These are phyloP conservation scores for Iris pallida DNA, from an alignment of 116 monocot genomes.

Conservation along the genomic window DNA sequence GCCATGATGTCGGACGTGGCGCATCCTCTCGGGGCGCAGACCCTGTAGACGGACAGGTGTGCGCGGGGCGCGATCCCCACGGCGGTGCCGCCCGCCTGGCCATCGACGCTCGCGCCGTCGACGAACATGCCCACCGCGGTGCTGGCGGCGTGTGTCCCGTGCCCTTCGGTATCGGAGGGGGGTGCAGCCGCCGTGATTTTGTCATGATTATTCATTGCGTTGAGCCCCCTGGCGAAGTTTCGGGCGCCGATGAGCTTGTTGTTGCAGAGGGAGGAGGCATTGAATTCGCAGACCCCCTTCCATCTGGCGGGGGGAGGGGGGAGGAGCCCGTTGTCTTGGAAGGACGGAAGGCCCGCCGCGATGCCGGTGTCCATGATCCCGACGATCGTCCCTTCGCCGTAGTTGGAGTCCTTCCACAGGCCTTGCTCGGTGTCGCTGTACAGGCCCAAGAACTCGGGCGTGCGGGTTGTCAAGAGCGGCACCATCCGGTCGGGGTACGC, in stretches of 20 bases:
- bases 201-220: not conserved
- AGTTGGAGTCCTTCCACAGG: constrained; percentile 1
- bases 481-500: constrained; percentile 1
- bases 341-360: constrained; percentile 22
- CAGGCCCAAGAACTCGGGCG: constrained; percentile 28
- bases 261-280: not conserved
- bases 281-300: constrained; percentile 31
- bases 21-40: constrained; percentile 1
- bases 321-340: constrained; percentile 20
- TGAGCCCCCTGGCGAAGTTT: constrained; percentile 2
- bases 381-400: constrained; percentile 31
- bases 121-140: constrained; percentile 2
- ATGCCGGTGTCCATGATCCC: constrained; percentile 37
- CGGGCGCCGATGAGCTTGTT: constrained; percentile 20
- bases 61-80: constrained; percentile 3
- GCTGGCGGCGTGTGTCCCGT: constrained; percentile 18
- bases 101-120: not conserved
- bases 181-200: not conserved
- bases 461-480: constrained; percentile 25
- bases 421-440: not conserved
- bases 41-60: constrained; percentile 6
- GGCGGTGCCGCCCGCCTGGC: not conserved
- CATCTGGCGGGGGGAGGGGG: constrained; percentile 30
- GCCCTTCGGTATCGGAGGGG: constrained; percentile 5
- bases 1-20: not conserved